Conservation (phyloP, 2,329 filamentous ascomycete genomes). For the Aphanocladium album region DNA sequence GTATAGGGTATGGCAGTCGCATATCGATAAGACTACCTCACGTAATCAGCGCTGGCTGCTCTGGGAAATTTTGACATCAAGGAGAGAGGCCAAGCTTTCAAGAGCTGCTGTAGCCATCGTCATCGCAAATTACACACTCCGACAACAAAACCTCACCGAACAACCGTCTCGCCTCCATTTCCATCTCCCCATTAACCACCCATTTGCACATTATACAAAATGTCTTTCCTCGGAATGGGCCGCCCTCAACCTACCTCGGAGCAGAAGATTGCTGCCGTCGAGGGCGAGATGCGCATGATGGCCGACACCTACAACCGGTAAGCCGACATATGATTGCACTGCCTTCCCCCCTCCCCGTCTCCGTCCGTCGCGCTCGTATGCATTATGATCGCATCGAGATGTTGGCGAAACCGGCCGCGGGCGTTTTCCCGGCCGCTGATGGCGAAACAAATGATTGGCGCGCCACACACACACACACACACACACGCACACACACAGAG, state of each 20-base stretch:
- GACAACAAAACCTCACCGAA: neutral
- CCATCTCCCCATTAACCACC: neutral
- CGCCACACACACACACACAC: no score
- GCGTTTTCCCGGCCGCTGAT: no score
- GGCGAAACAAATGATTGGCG: no score
- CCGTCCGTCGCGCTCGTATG: no score
- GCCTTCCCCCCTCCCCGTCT: no score
- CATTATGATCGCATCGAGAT: no score
- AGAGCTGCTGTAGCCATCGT: slow-evolving; percentile 1
- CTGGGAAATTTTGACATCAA: slow-evolving; percentile 11
- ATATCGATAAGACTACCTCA: slow-evolving; percentile 12
- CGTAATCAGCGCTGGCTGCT: slow-evolving; percentile 8
- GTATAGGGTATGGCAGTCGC: neutral
- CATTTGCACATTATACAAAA: slow-evolving; percentile 19
- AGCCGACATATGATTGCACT: slow-evolving; percentile 10
- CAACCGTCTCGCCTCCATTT: neutral
- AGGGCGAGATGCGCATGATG: slow-evolving; percentile 96
- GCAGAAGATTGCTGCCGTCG: slow-evolving; percentile 94
- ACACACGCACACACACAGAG: no score
- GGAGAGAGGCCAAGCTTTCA: slow-evolving; percentile 1
- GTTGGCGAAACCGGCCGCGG: no score
- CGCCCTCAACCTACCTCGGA: slow-evolving; percentile 83
- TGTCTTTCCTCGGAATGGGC: slow-evolving; percentile 46
- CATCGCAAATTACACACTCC: neutral
- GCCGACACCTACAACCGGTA: slow-evolving; percentile 98